Evolutionary conservation across 768 basidiomycete species (phyloP).

Genomic region (Hericium rajendrae): DNA sequence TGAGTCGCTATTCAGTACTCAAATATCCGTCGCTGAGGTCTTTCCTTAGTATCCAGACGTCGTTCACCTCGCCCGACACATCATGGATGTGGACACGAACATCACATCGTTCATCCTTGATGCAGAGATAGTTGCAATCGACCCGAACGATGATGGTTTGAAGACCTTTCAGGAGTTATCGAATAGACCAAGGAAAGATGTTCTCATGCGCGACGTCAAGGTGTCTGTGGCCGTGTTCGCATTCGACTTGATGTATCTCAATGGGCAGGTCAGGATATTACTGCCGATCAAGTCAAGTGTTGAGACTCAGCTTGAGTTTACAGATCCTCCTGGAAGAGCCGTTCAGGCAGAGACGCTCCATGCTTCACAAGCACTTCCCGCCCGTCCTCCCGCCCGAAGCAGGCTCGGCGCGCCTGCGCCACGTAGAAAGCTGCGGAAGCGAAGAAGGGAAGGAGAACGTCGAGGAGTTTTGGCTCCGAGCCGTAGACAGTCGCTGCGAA

Average conservation of each 20-base stretch:
- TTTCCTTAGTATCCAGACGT: constrained; percentile 71
- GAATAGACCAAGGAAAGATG: constrained; percentile 77
- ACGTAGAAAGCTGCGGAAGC: constrained; percentile 67
- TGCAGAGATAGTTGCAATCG: constrained; percentile 81
- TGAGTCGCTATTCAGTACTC: constrained; percentile 17
- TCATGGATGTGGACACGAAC: constrained; percentile 35
- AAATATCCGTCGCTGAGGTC: constrained; percentile 6
- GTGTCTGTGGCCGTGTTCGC: constrained; percentile 76
- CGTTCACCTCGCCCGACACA: constrained; percentile 40
- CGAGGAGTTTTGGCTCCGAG: constrained; percentile 66
- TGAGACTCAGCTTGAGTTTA: constrained; percentile 3
- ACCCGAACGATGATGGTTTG: constrained; percentile 49
- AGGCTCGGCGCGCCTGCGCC: constrained; percentile 51
- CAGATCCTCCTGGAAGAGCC: constrained; percentile 60
- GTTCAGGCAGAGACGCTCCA: constrained; percentile 59
- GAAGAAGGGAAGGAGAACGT: constrained; percentile 50
- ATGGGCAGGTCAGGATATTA: constrained; percentile 52
- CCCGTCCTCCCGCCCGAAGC: constrained; percentile 34
- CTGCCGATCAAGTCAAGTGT: constrained; percentile 2
- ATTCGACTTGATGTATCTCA: constrained; percentile 84
- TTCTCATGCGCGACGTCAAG: constrained; percentile 61
- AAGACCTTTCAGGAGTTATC: constrained; percentile 84
- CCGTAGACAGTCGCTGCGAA: constrained; percentile 72
- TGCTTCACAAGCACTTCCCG: constrained; percentile 58
- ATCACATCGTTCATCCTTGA: constrained; percentile 68